phyloP scores from a whole-genome alignment of 495 filamentous ascomycete genomes.

The Cercophora sp. region DNA sequence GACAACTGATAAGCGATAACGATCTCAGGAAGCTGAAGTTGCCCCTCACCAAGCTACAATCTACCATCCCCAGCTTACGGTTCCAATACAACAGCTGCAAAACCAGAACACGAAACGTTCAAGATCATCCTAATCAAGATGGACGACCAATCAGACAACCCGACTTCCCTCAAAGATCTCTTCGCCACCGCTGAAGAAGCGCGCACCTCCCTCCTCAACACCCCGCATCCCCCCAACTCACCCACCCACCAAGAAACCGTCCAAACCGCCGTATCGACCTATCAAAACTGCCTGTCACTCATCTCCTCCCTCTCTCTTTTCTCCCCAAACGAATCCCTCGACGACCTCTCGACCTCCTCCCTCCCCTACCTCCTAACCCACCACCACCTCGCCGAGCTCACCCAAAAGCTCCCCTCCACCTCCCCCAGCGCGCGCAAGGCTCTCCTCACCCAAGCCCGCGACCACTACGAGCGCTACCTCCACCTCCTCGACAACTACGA shows the following conservation, averaged over 20 bases:
- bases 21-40: no score
- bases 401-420: constrained; percentile 45
- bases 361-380: constrained; percentile 59
- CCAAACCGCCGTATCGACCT: constrained; percentile 58
- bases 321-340: constrained; percentile 83
- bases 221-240: constrained; percentile 48
- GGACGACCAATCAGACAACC: no score
- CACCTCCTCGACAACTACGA: constrained; percentile 72
- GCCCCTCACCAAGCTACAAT: no score
- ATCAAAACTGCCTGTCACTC: constrained; percentile 68
- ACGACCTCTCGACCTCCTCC: constrained; percentile 82
- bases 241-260: constrained; percentile 65
- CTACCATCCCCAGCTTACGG: no score
- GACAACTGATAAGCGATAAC: no score
- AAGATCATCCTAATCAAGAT: no score
- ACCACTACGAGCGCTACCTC: constrained; percentile 72
- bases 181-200: constrained; percentile 54
- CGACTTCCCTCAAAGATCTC: constrained; percentile 39
- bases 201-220: constrained; percentile 33
- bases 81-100: no score
- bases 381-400: constrained; percentile 32
- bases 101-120: no score
- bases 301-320: constrained; percentile 72
- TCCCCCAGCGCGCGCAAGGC: constrained; percentile 57
- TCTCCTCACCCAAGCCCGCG: constrained; percentile 57